Evolutionary conservation across 139 green algal species (phyloP).

Genomic region (Asterochloris sp.): DNA sequence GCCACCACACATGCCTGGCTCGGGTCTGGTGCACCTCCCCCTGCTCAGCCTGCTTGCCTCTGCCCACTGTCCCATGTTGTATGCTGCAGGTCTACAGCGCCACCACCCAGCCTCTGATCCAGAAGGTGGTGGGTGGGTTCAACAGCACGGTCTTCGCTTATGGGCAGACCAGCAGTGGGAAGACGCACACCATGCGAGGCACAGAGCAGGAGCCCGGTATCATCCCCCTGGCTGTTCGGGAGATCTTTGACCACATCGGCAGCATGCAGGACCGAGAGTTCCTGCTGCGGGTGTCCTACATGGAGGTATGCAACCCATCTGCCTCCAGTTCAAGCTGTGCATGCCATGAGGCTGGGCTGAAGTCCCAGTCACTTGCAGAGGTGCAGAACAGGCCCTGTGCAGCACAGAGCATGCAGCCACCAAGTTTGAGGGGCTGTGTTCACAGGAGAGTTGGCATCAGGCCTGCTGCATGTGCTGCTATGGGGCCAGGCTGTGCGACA

Average conservation of each 20-base stretch:
- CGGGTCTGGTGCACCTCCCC: neutral
- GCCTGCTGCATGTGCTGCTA: too few relatives aligned
- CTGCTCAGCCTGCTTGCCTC: slow-evolving; percentile 21
- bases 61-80: neutral
- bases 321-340: too few relatives aligned
- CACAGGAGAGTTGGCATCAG: too few relatives aligned
- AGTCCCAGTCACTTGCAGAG: too few relatives aligned
- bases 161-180: slow-evolving; percentile 92
- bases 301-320: slow-evolving; percentile 72
- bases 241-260: slow-evolving; percentile 79
- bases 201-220: slow-evolving; percentile 64
- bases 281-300: slow-evolving; percentile 93
- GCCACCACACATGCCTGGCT: neutral
- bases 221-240: slow-evolving; percentile 74
- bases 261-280: slow-evolving; percentile 73
- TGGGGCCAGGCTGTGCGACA: too few relatives aligned
- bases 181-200: slow-evolving; percentile 96
- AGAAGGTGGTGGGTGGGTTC: slow-evolving; percentile 72
- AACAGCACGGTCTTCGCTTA: slow-evolving; percentile 97
- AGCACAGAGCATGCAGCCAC: neutral
- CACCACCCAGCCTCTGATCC: slow-evolving; percentile 55
- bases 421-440: neutral
- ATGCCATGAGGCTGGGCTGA: too few relatives aligned
- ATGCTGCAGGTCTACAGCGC: slow-evolving; percentile 56
- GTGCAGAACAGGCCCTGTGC: too few relatives aligned